Conservation (phyloP, 495 filamentous ascomycete genomes). For the Podospora pseudopauciseta region DNA sequence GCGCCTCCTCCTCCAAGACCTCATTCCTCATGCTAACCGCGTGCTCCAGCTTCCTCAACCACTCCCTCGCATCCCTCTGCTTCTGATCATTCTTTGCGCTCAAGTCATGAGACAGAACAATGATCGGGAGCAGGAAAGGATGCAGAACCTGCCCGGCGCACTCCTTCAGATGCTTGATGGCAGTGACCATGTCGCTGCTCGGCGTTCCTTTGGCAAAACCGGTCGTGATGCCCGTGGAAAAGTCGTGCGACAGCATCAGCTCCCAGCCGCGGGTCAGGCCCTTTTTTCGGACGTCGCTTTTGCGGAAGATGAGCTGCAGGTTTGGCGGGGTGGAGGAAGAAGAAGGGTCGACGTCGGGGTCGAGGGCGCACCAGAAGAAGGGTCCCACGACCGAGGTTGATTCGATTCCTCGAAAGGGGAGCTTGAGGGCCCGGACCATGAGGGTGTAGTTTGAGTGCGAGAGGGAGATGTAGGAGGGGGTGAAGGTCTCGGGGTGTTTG, state of each 20-base stretch:
- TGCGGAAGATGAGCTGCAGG: slow-evolving; percentile 54
- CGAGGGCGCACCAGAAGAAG: slow-evolving; percentile 54
- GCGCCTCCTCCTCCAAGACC: slow-evolving; percentile 44
- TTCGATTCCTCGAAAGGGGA: slow-evolving; percentile 53
- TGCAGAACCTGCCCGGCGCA: slow-evolving; percentile 47
- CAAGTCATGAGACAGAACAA: slow-evolving; percentile 52
- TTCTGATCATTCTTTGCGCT: slow-evolving; percentile 47
- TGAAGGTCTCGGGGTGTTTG: slow-evolving; percentile 48
- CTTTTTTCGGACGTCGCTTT: slow-evolving; percentile 56
- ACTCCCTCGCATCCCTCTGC: slow-evolving; percentile 54
- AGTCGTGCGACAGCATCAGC: slow-evolving; percentile 54
- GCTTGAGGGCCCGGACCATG: slow-evolving; percentile 41
- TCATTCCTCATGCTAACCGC: slow-evolving; percentile 55
- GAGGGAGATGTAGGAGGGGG: slow-evolving; percentile 45
- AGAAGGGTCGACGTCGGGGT: slow-evolving; percentile 40
- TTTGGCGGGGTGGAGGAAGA: slow-evolving; percentile 37
- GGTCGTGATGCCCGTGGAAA: slow-evolving; percentile 47
- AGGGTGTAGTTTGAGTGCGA: slow-evolving; percentile 38
- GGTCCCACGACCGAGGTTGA: slow-evolving; percentile 50
- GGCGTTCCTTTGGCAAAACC: slow-evolving; percentile 54
- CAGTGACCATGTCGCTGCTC: slow-evolving; percentile 45
- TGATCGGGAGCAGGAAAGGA: slow-evolving; percentile 52
- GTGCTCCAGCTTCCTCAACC: slow-evolving; percentile 53
- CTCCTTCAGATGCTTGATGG: slow-evolving; percentile 43
- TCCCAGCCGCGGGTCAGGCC: slow-evolving; percentile 57